Evolutionary conservation across 805 yeast genomes (phyloP).

Genomic region (Wickerhamomyces silvicola): DNA sequence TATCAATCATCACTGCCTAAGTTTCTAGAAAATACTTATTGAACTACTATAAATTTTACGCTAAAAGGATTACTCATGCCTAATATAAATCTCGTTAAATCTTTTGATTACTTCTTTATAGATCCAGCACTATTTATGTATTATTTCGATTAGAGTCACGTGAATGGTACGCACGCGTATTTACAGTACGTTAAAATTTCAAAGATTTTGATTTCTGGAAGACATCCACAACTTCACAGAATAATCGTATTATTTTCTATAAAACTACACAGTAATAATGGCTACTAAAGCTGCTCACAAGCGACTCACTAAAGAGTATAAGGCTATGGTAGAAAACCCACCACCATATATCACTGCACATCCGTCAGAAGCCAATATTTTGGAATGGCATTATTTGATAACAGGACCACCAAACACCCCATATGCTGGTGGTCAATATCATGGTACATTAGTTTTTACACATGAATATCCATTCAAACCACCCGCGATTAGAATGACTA

Average conservation of each 20-base stretch:
- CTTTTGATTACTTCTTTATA: too few relatives aligned
- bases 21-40: too few relatives aligned
- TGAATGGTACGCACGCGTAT: too few relatives aligned
- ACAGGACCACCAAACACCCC: slow-evolving; percentile 92
- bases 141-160: too few relatives aligned
- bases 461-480: slow-evolving; percentile 87
- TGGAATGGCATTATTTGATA: slow-evolving; percentile 91
- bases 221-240: too few relatives aligned
- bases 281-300: slow-evolving; percentile 40
- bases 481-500: slow-evolving; percentile 81
- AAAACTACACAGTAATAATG: slow-evolving; percentile 20
- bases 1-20: too few relatives aligned
- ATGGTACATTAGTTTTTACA: slow-evolving; percentile 81
- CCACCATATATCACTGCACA: slow-evolving; percentile 81
- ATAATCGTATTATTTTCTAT: slow-evolving; percentile 3
- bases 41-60: too few relatives aligned
- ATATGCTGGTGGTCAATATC: slow-evolving; percentile 81
- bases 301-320: slow-evolving; percentile 72
- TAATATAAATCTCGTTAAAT: too few relatives aligned
- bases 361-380: slow-evolving; percentile 80
- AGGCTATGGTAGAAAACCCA: slow-evolving; percentile 67
- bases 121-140: too few relatives aligned
- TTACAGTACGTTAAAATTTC: too few relatives aligned
- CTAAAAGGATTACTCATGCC: too few relatives aligned
- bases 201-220: too few relatives aligned